Evolutionary conservation across 176 grass and related monocot genomes (phyloP).

Genomic region (Lolium perenne): DNA sequence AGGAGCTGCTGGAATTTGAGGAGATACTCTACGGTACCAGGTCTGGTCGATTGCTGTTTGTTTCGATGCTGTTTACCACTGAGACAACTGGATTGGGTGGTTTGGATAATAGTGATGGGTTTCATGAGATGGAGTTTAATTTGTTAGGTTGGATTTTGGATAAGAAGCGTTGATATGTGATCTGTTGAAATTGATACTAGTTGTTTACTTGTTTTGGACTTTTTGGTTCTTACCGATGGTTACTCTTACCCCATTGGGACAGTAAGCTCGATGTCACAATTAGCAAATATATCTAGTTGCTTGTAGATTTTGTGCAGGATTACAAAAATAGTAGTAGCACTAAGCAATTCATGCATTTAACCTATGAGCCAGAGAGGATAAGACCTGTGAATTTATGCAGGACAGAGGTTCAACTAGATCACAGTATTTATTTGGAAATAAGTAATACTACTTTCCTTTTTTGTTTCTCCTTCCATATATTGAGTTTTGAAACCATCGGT

Average conservation of each 20-base stretch:
- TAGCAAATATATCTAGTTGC: neutral
- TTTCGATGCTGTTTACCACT: neutral
- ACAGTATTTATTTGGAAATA: neutral
- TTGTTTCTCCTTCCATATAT: constrained; percentile 5
- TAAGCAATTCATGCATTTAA: neutral
- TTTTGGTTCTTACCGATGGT: neutral
- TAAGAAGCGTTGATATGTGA: neutral
- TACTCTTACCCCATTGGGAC: neutral
- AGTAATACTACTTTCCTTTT: neutral
- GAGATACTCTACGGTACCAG: constrained; percentile 88
- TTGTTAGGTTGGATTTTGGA: neutral
- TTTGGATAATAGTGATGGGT: constrained; percentile 2
- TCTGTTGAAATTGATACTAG: neutral
- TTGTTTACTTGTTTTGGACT: neutral
- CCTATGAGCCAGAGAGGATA: constrained; percentile 15
- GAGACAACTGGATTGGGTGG: neutral
- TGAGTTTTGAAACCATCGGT: neutral
- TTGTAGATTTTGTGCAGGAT: neutral
- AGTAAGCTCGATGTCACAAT: neutral
- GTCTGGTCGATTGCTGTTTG: constrained; percentile 43
- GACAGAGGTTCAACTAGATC: neutral
- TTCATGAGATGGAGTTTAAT: neutral
- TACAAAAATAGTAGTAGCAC: constrained; percentile 4
- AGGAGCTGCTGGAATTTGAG: constrained; percentile 83
- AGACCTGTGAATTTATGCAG: constrained; percentile 3